Base-by-base conservation (phyloP, 2,329 filamentous ascomycete genomes). In the Ceratocystis alfenasii region DNA sequence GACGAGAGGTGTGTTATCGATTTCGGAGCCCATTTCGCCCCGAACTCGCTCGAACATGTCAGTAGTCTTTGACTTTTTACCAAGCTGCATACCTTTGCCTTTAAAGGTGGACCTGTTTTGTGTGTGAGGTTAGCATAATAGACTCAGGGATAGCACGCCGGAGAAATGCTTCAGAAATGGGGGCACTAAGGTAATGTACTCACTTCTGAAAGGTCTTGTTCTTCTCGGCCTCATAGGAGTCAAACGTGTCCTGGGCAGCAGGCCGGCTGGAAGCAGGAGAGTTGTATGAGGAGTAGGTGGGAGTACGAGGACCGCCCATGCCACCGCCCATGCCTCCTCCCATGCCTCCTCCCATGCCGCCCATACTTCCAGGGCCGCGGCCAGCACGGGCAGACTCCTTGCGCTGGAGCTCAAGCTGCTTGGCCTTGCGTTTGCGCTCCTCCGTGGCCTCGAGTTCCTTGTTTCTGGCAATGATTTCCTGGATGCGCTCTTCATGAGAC, bases 391-490 rank as follows among this genome's bases (percentile, higher is more conserved):
- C 89, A 72, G 93, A 87, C 74, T 99, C 95, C 79, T 97, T 99
- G 75, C 94, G 89, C 79, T 99, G 94, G 84, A 99, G 89, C 77
- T 99, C 95, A 72, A 99, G 82, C 77, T 99, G 94, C 81, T 97
- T 99, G 64, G 94, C 95, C 78, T 96, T 96, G 72, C 93, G 85
- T 81, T 99, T 99, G 74, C 95, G 89, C 81, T 99, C 94, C 76
- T 99, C 94, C 65, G 89, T 96, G 8, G 94, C 95, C 77, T 99
- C 94, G 71, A 99, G 81, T 77, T 99, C 95, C 80, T 99, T 99
- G 82, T 99, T 99, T 75, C 90, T 83, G 69, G 91, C 90, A 74
- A 96, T 96, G 69, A 96, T 99, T 74, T 96, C 94, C 76, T 99
- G 94, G 71, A 99, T 97, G 74, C 94, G 87, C 81, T 99, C 94